These are phyloP conservation scores for Areca catechu DNA, from an alignment of 176 grass and related monocot genomes.

Conservation along the genomic window DNA sequence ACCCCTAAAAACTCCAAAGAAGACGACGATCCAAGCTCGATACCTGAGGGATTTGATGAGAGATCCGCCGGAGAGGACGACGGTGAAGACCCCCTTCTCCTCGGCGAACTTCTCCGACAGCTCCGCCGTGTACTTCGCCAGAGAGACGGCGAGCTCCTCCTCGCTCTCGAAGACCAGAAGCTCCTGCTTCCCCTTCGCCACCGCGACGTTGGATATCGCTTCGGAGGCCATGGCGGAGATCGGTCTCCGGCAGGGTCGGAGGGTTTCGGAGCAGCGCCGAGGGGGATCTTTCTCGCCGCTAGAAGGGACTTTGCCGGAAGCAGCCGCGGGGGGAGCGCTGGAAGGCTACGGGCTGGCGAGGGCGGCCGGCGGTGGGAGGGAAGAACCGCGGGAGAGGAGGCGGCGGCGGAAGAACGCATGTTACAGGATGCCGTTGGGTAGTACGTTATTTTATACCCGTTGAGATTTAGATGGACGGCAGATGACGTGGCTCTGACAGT, in stretches of 20 bases:
- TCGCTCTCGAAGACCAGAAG: conserved; percentile 43
- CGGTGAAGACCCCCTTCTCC: conserved; percentile 41
- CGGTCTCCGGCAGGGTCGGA: background rate
- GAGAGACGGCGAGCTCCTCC: conserved; percentile 51
- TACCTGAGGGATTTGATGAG: conserved; percentile 66
- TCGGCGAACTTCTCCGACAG: conserved; percentile 64
- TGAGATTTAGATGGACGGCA: no score
- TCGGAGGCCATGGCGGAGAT: conserved; percentile 31
- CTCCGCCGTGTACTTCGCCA: conserved; percentile 74
- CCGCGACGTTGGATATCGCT: conserved; percentile 9
- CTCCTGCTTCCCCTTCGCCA: conserved; percentile 24
- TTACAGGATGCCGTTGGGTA: background rate
- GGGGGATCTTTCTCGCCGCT: background rate
- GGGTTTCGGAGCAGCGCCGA: background rate
- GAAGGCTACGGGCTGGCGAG: background rate
- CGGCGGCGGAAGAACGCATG: conserved; percentile 4
- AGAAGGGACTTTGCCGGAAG: background rate
- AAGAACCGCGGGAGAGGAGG: background rate
- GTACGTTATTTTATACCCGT: no score
- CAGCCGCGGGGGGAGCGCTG: background rate
- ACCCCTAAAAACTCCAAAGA: background rate
- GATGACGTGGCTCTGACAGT: no score
- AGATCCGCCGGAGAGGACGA: conserved; percentile 79
- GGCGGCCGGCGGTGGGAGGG: background rate
- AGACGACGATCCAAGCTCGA: background rate